These are phyloP conservation scores for Tylopilus orsonianus DNA, from an alignment of 1,284 basidiomycete species.

Conservation along the genomic window DNA sequence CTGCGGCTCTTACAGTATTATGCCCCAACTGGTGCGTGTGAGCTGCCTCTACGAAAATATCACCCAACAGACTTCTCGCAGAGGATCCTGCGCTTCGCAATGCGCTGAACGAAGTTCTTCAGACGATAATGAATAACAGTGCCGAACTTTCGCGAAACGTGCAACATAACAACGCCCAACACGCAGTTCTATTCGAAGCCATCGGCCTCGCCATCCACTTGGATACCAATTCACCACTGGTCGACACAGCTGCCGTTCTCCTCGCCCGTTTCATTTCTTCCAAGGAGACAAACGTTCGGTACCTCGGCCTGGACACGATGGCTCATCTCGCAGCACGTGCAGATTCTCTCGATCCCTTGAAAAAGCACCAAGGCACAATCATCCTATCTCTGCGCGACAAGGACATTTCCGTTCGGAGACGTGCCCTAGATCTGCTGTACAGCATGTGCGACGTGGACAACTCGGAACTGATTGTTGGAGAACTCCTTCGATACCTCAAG, in stretches of 20 bases:
- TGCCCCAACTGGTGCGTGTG: constrained; percentile 77
- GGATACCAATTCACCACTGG: constrained; percentile 88
- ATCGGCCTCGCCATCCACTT: constrained; percentile 97
- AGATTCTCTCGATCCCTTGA: constrained; percentile 88
- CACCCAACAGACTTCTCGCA: constrained; percentile 33
- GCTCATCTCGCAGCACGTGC: constrained; percentile 94
- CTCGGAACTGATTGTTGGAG: constrained; percentile 92
- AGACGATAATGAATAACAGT: constrained; percentile 90
- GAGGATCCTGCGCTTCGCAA: constrained; percentile 82
- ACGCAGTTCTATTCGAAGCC: constrained; percentile 97
- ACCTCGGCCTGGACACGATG: constrained; percentile 97
- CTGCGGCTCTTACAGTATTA: constrained; percentile 94
- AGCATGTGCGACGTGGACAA: constrained; percentile 99
- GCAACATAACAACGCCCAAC: constrained; percentile 98
- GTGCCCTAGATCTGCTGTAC: constrained; percentile 94
- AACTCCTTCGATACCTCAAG: constrained; percentile 89
- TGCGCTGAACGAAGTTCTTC: constrained; percentile 82
- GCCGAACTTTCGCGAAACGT: constrained; percentile 92
- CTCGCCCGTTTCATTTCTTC: constrained; percentile 96
- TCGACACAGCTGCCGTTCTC: constrained; percentile 87
- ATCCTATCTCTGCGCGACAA: constrained; percentile 93
- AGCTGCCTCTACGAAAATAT: neutral
- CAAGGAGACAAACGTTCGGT: constrained; percentile 98
- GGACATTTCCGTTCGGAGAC: constrained; percentile 93
- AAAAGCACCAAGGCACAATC: constrained; percentile 95